Base-by-base conservation (phyloP, 768 basidiomycete genomes). In the Solioccasus polychromus region DNA sequence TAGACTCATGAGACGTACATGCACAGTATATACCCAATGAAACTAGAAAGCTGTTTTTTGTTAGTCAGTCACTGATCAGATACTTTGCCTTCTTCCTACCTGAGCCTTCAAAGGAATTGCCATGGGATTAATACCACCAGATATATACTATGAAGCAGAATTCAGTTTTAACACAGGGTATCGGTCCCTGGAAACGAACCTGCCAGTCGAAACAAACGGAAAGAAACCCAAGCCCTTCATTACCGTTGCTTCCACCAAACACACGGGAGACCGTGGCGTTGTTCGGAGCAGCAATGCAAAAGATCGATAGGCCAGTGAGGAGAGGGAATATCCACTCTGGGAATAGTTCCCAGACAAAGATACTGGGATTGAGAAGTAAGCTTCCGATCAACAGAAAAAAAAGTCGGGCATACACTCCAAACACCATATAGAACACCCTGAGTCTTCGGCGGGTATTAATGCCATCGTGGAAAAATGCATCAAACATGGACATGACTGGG, bases 181-280 rank as follows among this genome's bases (percentile, higher is more conserved):
- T 11, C 7, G 11, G 11, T 26, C 11, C 11, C 11, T 26, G 15
- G 15, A 31, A 31, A 31, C 7, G 14, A 15, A 57, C 64, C 54
- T 64, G 62, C 63, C 63, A 87, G 53, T 85, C 84, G 36, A 85
- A 74, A n/a, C 78, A 78, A 32, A 86, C 46, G 26, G 75, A 77
- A 31, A 80, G 44, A 17, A 85, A 54, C 0, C 84, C 83, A 31
- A 86, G 68, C 0, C 83, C 84, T 60, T 87, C 83, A 53, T 86
- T 87, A 23, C 75, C 82, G 28, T 77, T 71, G 3, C 76, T 67
- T 5, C 85, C 85, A 23, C 85, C 85, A 47, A 87, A 85, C 0
- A 87, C 53, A 23, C 70, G 64, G 5, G 76, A 69, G 38, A 62
- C 51, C 2, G 50, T 19, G 12, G 58, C 29, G n/a, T 31, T 55